Conservation (phyloP, 306 rosid species). For the Luffa aegyptiaca region DNA sequence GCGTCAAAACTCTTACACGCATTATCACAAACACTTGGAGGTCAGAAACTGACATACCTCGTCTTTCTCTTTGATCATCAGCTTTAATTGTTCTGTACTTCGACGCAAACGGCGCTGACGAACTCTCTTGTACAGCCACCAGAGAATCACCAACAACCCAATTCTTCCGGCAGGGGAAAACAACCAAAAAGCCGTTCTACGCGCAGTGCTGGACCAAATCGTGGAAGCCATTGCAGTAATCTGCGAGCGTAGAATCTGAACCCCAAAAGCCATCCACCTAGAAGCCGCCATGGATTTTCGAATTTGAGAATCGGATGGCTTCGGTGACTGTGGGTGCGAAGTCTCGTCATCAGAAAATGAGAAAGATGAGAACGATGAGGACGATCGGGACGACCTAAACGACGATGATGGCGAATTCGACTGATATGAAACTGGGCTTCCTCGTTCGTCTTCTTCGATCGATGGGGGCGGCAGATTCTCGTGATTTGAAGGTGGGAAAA, state of each 20-base stretch:
- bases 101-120: constrained; percentile 18
- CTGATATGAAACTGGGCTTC: background rate
- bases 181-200: constrained; percentile 21
- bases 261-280: constrained; percentile 30
- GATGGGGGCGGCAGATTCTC: constrained; percentile 28
- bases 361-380: constrained; percentile 16
- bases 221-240: constrained; percentile 21
- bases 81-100: constrained; percentile 18
- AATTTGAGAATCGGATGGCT: constrained; percentile 17
- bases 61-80: constrained; percentile 41
- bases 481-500: constrained; percentile 43
- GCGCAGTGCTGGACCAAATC: constrained; percentile 13
- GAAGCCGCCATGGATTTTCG: constrained; percentile 8
- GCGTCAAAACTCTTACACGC: background rate
- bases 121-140: constrained; percentile 31
- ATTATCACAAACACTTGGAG: constrained; percentile 17
- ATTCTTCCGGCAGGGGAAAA: constrained; percentile 22
- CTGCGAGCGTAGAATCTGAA: constrained; percentile 35
- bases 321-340: constrained; percentile 13
- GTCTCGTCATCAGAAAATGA: constrained; percentile 39
- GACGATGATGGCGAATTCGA: constrained; percentile 9
- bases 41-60: constrained; percentile 27
- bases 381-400: constrained; percentile 6
- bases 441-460: background rate
- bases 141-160: constrained; percentile 19